phyloP scores from a whole-genome alignment of 306 rosid genomes.

The Coriaria nepalensis region DNA sequence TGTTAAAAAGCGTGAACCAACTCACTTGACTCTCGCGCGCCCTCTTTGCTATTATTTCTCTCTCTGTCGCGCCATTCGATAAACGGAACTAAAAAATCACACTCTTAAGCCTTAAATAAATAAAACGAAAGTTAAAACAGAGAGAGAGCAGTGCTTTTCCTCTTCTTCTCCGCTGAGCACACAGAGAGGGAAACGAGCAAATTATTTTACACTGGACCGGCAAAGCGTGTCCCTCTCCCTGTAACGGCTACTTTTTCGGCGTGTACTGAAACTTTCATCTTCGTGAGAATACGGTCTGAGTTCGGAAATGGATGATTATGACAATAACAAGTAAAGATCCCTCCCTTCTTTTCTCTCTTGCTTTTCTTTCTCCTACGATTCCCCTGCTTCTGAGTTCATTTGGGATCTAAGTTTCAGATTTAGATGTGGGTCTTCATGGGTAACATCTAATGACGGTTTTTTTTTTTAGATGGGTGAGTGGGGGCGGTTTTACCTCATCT shows the following conservation, averaged over 20 bases:
- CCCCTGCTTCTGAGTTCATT: conserved; percentile 13
- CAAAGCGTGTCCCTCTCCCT: conserved; percentile 8
- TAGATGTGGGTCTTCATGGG: not conserved
- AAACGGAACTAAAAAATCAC: too few species aligned
- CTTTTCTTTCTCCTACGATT: not conserved
- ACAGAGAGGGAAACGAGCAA: not conserved
- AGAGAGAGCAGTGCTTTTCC: too few species aligned
- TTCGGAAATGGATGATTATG: conserved; percentile 41
- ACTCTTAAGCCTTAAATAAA: too few species aligned
- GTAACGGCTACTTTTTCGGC: conserved; percentile 35
- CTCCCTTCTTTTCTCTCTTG: conserved; percentile 7
- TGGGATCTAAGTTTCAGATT: conserved; percentile 6
- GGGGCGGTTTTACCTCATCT: not conserved
- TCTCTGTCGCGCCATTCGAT: too few species aligned
- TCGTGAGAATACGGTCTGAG: not conserved
- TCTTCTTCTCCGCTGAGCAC: not conserved
- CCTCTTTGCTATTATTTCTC: too few species aligned
- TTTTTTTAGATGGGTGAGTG: too few species aligned
- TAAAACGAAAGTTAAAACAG: too few species aligned
- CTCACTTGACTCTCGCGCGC: too few species aligned
- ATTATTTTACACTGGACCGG: not conserved
- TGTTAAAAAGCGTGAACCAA: too few species aligned
- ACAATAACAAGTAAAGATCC: conserved; percentile 38
- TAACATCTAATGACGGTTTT: not conserved
- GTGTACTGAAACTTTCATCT: not conserved